A percentile compares a stretch with the other conserved stretches of the same genome.
Evolutionary conservation across 2,329 filamentous ascomycete genomes (phyloP).

Genomic region (Clonostachys rhizophaga): DNA sequence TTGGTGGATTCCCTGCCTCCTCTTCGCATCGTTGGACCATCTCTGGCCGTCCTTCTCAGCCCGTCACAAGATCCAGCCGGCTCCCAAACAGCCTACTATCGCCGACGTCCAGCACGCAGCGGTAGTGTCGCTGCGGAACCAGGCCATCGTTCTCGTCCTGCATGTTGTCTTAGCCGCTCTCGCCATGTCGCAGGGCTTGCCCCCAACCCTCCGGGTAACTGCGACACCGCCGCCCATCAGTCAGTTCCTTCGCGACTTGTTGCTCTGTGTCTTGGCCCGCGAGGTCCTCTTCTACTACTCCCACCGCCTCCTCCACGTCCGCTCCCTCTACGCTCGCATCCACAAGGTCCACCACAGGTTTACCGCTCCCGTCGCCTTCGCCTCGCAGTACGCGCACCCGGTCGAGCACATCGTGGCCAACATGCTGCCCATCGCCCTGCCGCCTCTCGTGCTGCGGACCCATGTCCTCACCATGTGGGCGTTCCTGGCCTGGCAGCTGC

Average conservation of each 20-base stretch:
- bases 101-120: conserved; percentile 38
- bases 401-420: conserved; percentile 52
- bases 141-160: conserved; percentile 30
- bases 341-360: conserved; percentile 55
- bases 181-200: conserved; percentile 5
- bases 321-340: conserved; percentile 39
- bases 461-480: conserved; percentile 49
- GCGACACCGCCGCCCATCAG: conserved; percentile 23
- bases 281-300: conserved; percentile 51
- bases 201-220: conserved; percentile 30
- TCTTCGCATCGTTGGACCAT: conserved; percentile 36
- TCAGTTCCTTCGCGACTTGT: conserved; percentile 32
- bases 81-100: conserved; percentile 39
- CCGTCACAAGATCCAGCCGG: conserved; percentile 49
- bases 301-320: conserved; percentile 47
- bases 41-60: conserved; percentile 40
- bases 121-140: conserved; percentile 39
- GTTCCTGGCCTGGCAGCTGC: conserved; percentile 40
- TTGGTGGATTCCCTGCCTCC: conserved; percentile 37
- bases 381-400: conserved; percentile 52
- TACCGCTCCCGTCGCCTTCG: conserved; percentile 47
- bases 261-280: conserved; percentile 32
- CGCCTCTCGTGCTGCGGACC: conserved; percentile 35
- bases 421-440: conserved; percentile 43
- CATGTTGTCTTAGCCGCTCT: conserved; percentile 12